A percentile compares a stretch with the other conserved stretches of the same genome.
Conservation (phyloP, 176 grass and related monocot genomes). For the Olyra latifolia region DNA sequence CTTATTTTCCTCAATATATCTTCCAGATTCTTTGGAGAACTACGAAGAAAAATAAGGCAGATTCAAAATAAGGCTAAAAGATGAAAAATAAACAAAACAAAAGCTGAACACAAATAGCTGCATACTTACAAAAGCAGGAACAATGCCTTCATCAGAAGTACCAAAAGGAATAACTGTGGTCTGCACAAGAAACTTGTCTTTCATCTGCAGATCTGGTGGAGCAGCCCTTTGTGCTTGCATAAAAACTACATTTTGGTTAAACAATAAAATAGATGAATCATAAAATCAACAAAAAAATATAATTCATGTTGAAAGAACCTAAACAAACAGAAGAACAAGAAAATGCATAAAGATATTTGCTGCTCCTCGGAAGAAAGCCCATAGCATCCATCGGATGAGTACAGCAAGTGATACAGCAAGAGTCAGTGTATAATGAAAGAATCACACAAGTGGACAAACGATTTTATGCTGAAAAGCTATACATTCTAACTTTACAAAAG, state of each 20-base stretch:
- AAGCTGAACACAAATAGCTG: constrained; percentile 6
- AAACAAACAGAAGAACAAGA: background rate
- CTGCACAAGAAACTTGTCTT: constrained; percentile 93
- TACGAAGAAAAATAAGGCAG: constrained; percentile 33
- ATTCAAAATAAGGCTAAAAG: constrained; percentile 18
- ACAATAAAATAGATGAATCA: constrained; percentile 22
- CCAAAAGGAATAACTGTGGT: constrained; percentile 66
- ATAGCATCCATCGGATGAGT: background rate
- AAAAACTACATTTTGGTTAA: constrained; percentile 54
- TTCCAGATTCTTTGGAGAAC: constrained; percentile 78
- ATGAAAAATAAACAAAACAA: background rate
- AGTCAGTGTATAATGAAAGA: background rate
- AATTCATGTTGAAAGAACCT: background rate
- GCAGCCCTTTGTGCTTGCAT: constrained; percentile 77
- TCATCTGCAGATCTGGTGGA: constrained; percentile 70
- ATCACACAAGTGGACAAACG: background rate
- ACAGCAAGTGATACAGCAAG: background rate
- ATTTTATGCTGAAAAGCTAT: background rate
- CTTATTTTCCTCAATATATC: constrained; percentile 87
- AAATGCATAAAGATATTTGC: background rate
- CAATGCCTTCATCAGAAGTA: constrained; percentile 73
- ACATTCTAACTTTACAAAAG: constrained; percentile 1
- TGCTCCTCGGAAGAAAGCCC: constrained; percentile 10
- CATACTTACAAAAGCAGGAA: constrained; percentile 77
- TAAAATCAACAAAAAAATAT: background rate